Evolutionary conservation across 192 early-diverging fungal genomes (phyloP), one percentile per base, ranked within the genome.

Genomic region (Podila epicladia): DNA sequence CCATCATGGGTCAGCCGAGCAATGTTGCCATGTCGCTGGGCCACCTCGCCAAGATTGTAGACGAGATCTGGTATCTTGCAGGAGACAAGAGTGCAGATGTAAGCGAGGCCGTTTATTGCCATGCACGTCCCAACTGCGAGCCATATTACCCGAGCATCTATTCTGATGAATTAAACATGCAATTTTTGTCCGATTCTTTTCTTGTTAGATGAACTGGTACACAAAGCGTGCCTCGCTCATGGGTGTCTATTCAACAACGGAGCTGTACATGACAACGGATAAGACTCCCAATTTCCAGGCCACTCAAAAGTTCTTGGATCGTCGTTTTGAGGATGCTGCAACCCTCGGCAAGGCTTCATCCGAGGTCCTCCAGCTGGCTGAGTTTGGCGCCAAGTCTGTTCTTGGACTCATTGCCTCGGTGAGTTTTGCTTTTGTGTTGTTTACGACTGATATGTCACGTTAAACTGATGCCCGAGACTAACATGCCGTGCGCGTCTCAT

Each of bases 211-310:
- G 87, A 93, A 96, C 83, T 98, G 94, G 94, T 97, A 98, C 76
- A 90, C 89, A 57, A 94, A 94, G 68, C 88, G 97, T 22, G 90
- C 90, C 45, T 85, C 90, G 15, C 86, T 98, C 41, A 94, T 95
- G 4, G 92, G 89, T 26, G 91, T 95, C 12, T 98, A 97, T 63
- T 87, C 95, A 12, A 90, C 95, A 0, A 91, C 97, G 13, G 96
- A 98, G 82, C 77, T 98, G 55, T 98, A 92, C 82, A 96, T 98
- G 96, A 94, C 93, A 20, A 93, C 94, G 75, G 97, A 98, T 71
- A 82, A 83, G 45, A 95, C 96, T 9, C 89, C 92, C 13, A 87
- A 91, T 50, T 91, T 85, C 75, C 76, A 73, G 17, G 92, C 90
- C 29, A 97, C 97, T 1, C 92, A 85, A 69, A 83, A 83, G 53